A percentile compares a stretch with the other conserved stretches of the same genome.
These are phyloP conservation scores for Pulveroboletus ravenelii DNA, from an alignment of 768 basidiomycete species.

Conservation along the genomic window DNA sequence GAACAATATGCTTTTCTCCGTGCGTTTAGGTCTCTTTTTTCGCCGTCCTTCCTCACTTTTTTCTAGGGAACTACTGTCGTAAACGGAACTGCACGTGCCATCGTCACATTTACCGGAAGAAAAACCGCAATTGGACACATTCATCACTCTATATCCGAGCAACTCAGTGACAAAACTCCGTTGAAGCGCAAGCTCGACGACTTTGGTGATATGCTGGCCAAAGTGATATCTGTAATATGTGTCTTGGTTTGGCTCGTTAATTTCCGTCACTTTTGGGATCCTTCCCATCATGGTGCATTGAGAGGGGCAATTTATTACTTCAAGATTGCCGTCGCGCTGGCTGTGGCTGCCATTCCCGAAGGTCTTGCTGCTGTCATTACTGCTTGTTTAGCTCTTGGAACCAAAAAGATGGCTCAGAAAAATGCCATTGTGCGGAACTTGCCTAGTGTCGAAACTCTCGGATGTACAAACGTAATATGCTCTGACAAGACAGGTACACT, in stretches of 20 bases:
- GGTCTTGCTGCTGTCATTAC: conserved; percentile 98
- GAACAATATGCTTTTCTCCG: conserved; percentile 94
- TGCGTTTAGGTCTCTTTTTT: conserved; percentile 27
- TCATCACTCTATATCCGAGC: conserved; percentile 90
- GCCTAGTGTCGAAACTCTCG: conserved; percentile 95
- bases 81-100: conserved; percentile 81
- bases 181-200: conserved; percentile 97
- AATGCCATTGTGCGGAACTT: conserved; percentile 96
- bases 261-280: conserved; percentile 93
- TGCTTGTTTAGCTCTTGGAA: conserved; percentile 92
- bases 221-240: conserved; percentile 96
- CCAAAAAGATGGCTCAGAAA: conserved; percentile 99
- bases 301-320: conserved; percentile 98
- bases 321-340: conserved; percentile 97
- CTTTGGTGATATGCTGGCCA: conserved; percentile 95
- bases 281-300: conserved; percentile 82
- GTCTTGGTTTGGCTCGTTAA: conserved; percentile 98
- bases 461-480: conserved; percentile 98
- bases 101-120: conserved; percentile 84
- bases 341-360: conserved; percentile 98
- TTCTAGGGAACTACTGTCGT: conserved; percentile 90
- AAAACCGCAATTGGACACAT: conserved; percentile 95
- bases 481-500: conserved; percentile 97
- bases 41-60: neutral
- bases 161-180: conserved; percentile 94